These are phyloP conservation scores for Peronospora destructor DNA, from an alignment of 352 stramenopile species.

Conservation along the genomic window DNA sequence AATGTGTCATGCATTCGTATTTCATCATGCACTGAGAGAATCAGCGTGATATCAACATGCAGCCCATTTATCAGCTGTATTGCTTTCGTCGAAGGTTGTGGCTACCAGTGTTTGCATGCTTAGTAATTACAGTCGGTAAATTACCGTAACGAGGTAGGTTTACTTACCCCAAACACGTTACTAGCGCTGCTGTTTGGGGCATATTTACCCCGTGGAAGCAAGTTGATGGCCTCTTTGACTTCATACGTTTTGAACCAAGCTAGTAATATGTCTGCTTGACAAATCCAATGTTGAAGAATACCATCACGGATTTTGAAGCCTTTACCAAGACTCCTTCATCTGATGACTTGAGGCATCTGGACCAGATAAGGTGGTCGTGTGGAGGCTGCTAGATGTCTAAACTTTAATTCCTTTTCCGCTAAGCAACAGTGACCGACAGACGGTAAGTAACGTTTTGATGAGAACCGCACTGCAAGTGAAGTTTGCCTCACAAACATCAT, in stretches of 20 bases:
- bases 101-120: too few species aligned
- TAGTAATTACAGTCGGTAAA: too few species aligned
- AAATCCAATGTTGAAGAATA: not conserved
- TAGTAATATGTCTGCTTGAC: not conserved
- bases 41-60: too few species aligned
- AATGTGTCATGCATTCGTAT: too few species aligned
- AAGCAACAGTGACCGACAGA: conserved; percentile 1
- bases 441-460: not conserved
- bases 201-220: conserved; percentile 1
- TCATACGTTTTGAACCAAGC: too few species aligned
- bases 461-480: conserved; percentile 1
- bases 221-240: too few species aligned
- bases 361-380: conserved; percentile 12
- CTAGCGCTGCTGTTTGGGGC: conserved; percentile 5
- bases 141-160: too few species aligned
- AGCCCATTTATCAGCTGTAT: not conserved
- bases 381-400: not conserved
- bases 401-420: not conserved
- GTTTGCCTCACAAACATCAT: conserved; percentile 2
- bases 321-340: conserved; percentile 6
- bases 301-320: conserved; percentile 9
- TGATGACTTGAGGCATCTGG: conserved; percentile 11
- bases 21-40: too few species aligned
- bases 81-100: not conserved
- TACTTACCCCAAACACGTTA: not conserved